Conservation (phyloP, 768 basidiomycete species). For the Mycena sanguinolenta region DNA sequence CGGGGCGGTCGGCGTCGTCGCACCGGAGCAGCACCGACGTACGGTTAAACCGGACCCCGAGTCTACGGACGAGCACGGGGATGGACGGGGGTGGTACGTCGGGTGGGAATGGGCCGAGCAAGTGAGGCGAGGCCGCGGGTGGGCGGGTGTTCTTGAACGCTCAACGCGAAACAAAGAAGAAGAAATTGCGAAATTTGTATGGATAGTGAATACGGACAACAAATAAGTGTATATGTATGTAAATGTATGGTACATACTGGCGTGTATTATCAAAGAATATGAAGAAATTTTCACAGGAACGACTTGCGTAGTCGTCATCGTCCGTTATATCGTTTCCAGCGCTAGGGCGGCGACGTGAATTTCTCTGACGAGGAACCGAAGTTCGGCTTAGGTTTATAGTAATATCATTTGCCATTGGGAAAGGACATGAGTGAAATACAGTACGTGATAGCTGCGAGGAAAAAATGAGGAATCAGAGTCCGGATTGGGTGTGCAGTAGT, state of each 20-base stretch:
- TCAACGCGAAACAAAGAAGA: not conserved
- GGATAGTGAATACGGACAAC: not conserved
- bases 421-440: too few relatives aligned
- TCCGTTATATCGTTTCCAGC: too few relatives aligned
- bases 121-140: not conserved
- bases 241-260: not conserved
- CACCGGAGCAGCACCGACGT: conserved; percentile 46
- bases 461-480: too few relatives aligned
- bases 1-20: conserved; percentile 54
- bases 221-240: not conserved
- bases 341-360: too few relatives aligned
- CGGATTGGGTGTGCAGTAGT: too few relatives aligned
- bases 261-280: not conserved
- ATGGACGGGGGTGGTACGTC: not conserved
- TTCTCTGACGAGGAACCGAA: too few relatives aligned
- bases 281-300: not conserved
- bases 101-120: not conserved
- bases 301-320: too few relatives aligned
- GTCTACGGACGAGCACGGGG: conserved; percentile 28
- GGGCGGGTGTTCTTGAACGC: not conserved
- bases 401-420: too few relatives aligned
- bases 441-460: too few relatives aligned
- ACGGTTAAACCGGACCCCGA: conserved; percentile 28
- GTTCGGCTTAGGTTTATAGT: too few relatives aligned
- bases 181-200: not conserved